phyloP scores from a whole-genome alignment of 2,329 filamentous ascomycete species.

The Sclerotinia spermophila region DNA sequence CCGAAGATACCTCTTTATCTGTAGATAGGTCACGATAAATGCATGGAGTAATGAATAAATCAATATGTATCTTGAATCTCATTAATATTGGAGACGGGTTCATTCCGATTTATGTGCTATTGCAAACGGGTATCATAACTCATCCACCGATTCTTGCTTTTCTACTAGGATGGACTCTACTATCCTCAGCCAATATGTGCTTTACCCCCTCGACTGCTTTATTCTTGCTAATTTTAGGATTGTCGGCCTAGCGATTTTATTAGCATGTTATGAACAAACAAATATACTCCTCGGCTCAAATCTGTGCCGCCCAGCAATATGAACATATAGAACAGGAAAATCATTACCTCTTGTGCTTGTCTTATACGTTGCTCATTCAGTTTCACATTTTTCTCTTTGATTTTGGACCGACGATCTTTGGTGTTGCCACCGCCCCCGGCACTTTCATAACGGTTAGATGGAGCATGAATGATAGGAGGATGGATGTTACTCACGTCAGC shows the following conservation, averaged over 20 bases:
- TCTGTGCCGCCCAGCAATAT: not conserved
- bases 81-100: conserved; percentile 4
- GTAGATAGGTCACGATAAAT: conserved; percentile 29
- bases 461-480: conserved; percentile 10
- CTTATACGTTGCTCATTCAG: conserved; percentile 56
- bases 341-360: conserved; percentile 28
- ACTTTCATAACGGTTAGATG: conserved; percentile 41
- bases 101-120: not conserved
- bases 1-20: conserved; percentile 27
- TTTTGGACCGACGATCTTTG: conserved; percentile 67
- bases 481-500: conserved; percentile 61
- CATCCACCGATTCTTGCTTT: conserved; percentile 28
- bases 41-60: conserved; percentile 23
- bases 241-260: conserved; percentile 4
- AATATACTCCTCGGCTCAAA: not conserved
- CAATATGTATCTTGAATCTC: conserved; percentile 8
- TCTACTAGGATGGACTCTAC: conserved; percentile 34
- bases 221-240: not conserved
- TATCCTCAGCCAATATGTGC: conserved; percentile 30
- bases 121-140: not conserved
- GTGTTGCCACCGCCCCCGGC: conserved; percentile 84
- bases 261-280: not conserved
- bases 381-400: conserved; percentile 81
- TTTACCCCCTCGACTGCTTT: conserved; percentile 28
- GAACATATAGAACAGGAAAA: not conserved